These are phyloP conservation scores for Trichoderma sp. DNA, from an alignment of 2,329 filamentous ascomycete species.

Conservation along the genomic window DNA sequence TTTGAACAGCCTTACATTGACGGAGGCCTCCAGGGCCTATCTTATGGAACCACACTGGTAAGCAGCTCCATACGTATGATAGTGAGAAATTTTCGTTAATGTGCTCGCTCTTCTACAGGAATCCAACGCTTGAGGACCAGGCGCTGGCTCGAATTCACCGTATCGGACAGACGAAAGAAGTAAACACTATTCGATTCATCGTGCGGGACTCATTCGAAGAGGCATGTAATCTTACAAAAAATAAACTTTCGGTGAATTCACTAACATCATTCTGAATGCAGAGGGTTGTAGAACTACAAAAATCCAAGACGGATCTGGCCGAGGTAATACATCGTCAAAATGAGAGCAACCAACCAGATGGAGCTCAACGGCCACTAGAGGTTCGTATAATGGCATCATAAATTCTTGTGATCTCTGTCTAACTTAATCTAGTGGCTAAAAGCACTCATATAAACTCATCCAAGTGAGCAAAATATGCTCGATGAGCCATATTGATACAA, in stretches of 20 bases:
- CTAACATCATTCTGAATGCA: accelerated
- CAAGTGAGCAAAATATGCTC: neutral
- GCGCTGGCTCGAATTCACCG: constrained; percentile 43
- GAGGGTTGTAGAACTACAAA: constrained; percentile 25
- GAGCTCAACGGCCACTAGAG: neutral
- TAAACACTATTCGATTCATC: constrained; percentile 42
- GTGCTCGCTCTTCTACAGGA: constrained; percentile 33
- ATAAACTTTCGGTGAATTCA: neutral
- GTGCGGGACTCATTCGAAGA: constrained; percentile 43
- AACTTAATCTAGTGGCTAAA: neutral
- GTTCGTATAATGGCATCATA: neutral
- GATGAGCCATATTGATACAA: neutral
- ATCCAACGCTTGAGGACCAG: constrained; percentile 47
- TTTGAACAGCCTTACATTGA: constrained; percentile 45
- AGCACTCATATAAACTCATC: neutral
- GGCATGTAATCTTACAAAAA: constrained; percentile 20
- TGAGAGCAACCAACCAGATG: neutral
- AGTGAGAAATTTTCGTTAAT: neutral
- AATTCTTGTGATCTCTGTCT: neutral
- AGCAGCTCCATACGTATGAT: neutral
- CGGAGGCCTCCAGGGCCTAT: constrained; percentile 48
- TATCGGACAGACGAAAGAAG: constrained; percentile 38
- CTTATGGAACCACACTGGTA: constrained; percentile 54
- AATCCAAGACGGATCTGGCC: constrained; percentile 23
- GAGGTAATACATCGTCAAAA: constrained; percentile 5